Evolutionary conservation across 257 asterid genomes (phyloP).

Genomic region (Capsicum chinense): DNA sequence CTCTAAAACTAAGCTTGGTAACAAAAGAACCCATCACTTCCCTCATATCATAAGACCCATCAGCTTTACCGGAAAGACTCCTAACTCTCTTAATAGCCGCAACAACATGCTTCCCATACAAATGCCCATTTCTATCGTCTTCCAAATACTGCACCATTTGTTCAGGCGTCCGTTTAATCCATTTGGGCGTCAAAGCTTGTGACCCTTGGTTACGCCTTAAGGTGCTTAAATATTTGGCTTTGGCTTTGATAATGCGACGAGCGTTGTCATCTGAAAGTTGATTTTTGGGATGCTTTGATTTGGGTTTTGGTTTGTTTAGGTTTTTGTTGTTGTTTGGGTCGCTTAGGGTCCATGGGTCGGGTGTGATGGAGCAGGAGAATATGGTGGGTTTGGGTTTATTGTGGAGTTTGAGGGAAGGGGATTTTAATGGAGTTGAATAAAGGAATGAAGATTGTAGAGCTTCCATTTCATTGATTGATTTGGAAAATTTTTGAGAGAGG

Average conservation of each 20-base stretch:
- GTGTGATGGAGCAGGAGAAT: constrained; percentile 57
- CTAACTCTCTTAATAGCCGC: constrained; percentile 89
- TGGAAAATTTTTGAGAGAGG: not conserved
- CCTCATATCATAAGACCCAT: constrained; percentile 80
- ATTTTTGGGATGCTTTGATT: constrained; percentile 68
- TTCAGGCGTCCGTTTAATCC: constrained; percentile 91
- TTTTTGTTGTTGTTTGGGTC: constrained; percentile 56
- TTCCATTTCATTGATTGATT: constrained; percentile 51
- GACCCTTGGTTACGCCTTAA: constrained; percentile 92
- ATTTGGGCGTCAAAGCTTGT: constrained; percentile 77
- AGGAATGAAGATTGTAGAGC: constrained; percentile 67
- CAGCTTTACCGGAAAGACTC: constrained; percentile 63
- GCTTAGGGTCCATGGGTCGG: constrained; percentile 93
- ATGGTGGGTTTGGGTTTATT: constrained; percentile 34
- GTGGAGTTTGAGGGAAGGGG: constrained; percentile 37
- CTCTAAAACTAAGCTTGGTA: constrained; percentile 81
- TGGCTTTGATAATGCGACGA: constrained; percentile 89
- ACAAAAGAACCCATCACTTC: constrained; percentile 84
- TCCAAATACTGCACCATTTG: constrained; percentile 89
- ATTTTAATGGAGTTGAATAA: constrained; percentile 37
- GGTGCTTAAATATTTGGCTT: constrained; percentile 75
- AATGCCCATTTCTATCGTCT: constrained; percentile 85
- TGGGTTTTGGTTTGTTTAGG: constrained; percentile 72
- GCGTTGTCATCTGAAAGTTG: constrained; percentile 93
- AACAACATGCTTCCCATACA: constrained; percentile 85